Percentiles rank a stretch among this genome's conserved stretches.
phyloP scores from a whole-genome alignment of 2,329 filamentous ascomycete genomes.

The Arachnomyces sp. region DNA sequence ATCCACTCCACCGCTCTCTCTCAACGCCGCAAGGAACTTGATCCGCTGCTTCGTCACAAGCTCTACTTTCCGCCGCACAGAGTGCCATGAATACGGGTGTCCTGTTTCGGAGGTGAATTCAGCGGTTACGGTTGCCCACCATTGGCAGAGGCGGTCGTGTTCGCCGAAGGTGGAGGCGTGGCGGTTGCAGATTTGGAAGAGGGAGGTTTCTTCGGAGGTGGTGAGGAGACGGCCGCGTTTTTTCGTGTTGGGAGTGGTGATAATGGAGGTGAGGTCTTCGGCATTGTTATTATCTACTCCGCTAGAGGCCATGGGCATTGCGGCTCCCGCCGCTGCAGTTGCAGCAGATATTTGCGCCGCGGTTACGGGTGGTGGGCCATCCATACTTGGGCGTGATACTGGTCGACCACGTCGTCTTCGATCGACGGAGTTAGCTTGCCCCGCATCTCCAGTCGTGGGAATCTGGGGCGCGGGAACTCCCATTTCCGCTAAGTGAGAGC shows the following conservation, averaged over 20 bases:
- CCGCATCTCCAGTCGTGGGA: neutral
- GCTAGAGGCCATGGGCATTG: too few relatives aligned
- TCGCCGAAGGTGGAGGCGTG: slow-evolving; percentile 30
- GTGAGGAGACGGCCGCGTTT: slow-evolving; percentile 34
- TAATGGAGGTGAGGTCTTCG: slow-evolving; percentile 8
- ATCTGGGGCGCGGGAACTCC: neutral
- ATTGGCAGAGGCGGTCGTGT: slow-evolving; percentile 35
- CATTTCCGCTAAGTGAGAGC: slow-evolving; percentile 1
- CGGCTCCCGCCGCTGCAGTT: slow-evolving; percentile 4
- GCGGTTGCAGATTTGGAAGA: slow-evolving; percentile 35
- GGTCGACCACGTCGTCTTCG: too few relatives aligned
- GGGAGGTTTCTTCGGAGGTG: slow-evolving; percentile 31
- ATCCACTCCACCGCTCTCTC: slow-evolving; percentile 23
- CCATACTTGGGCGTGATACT: too few relatives aligned
- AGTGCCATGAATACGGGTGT: slow-evolving; percentile 37
- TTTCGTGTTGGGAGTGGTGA: slow-evolving; percentile 16
- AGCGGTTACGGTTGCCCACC: slow-evolving; percentile 33
- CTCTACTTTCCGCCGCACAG: slow-evolving; percentile 36
- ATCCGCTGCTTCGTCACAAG: slow-evolving; percentile 34
- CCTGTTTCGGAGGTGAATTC: slow-evolving; percentile 32
- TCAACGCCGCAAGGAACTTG: slow-evolving; percentile 31
- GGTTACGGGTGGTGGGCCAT: neutral
- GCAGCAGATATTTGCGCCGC: neutral
- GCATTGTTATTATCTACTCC: slow-evolving; percentile 10
- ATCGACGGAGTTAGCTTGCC: too few relatives aligned